A percentile compares a stretch with the other conserved stretches of the same genome.
These are phyloP conservation scores for Colletotrichum zoysiae DNA, from an alignment of 2,329 filamentous ascomycete genomes.

Conservation along the genomic window DNA sequence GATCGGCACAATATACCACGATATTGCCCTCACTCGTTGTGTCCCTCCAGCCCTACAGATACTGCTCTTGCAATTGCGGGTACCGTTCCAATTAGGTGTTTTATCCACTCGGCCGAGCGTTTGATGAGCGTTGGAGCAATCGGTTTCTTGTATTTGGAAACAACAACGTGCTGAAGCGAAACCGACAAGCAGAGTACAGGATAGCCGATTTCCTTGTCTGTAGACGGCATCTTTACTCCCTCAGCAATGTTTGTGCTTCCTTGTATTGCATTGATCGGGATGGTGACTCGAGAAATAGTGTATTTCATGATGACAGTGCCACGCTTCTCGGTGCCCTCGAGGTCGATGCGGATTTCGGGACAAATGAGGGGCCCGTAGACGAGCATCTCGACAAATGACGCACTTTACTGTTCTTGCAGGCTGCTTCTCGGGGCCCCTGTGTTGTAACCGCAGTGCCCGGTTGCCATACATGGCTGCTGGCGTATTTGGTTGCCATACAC, in stretches of 20 bases:
- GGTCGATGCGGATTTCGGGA: background rate
- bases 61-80: no score
- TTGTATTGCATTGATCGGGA: background rate
- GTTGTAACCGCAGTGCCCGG: no score
- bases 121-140: background rate
- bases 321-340: background rate
- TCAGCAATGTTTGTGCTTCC: background rate
- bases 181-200: background rate
- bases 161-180: background rate
- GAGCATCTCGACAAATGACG: no score
- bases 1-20: no score
- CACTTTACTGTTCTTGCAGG: no score
- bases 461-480: no score
- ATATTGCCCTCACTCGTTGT: no score
- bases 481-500: no score
- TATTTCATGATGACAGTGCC: background rate
- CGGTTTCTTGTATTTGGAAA: background rate
- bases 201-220: background rate
- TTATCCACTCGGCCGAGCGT: background rate
- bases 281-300: background rate
- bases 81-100: background rate
- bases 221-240: background rate
- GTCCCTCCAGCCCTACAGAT: no score
- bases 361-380: background rate
- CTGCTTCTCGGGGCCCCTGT: no score